Evolutionary conservation across 1,284 basidiomycete species (phyloP), one percentile per base, ranked within the genome.

Genomic region (Ganoderma lingzhi): DNA sequence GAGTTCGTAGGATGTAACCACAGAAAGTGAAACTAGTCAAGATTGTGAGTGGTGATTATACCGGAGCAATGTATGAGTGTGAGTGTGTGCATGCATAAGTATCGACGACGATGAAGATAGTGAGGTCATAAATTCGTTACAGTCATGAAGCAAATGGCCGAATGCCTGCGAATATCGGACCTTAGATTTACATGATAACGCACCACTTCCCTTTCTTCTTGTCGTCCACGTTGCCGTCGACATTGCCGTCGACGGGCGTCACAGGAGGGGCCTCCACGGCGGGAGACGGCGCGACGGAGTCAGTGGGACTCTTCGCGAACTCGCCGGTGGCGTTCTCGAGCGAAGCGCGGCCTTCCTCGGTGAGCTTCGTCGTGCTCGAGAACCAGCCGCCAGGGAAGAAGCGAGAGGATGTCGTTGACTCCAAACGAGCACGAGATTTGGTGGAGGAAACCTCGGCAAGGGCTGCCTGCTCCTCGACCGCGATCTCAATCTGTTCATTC

Each of bases 301-400:
- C 74, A 3, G 63, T 64, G 1, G 71, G 66, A 51, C 65, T 73
- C 73, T 73, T 76, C 15, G 77, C 60, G 69, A 89, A 88, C 75
- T 86, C 86, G 70, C 87, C 87, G 66, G 81, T 78, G 15, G 86
- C 87, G 68, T 83, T 79, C 66, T 88, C 87, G 53, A 87, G 73
- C 12, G 87, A 88, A 4, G 86, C 76, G 55, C 85, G 78, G 61
- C 82, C 83, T 71, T 84, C 81, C 23, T 84, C 80, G 1, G 74
- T 71, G 1, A 74, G 66, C 71, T 79, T 80, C 59, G 76, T 75
- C 19, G 76, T 75, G 44, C 78, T 80, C 1, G 85, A 85, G 78
- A 86, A 87, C 87, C 87, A 88, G 5, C 84, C 85, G 42, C 87
- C 87, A 17, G 86, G 86, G 83, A 88, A 86, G 78, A 86, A 84